Base-by-base conservation (phyloP, 2,329 filamentous ascomycete genomes). In the Aspergillus pseudoviridinutans region DNA sequence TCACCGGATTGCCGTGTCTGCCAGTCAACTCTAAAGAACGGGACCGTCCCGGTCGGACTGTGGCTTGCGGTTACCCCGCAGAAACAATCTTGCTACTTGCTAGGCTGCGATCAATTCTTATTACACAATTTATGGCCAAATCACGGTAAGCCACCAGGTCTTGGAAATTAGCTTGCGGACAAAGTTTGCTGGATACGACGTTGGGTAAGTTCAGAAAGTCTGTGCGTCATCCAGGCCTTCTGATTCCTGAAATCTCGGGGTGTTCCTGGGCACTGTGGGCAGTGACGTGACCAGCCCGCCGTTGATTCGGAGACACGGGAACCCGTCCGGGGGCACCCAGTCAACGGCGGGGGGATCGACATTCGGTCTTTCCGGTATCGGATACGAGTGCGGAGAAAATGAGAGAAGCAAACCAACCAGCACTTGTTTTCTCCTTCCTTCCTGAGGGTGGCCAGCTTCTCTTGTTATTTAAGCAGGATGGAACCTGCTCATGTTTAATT, bases 261-360 rank as follows among this genome's bases (percentile, higher is more conserved):
- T 47, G 24, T 24, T 47, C 32, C 32, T 35, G 32, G 32, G 10
- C 22, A 7, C 22, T 47, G 44, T 35, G 32, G 32, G 10, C 22
- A 7, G 44, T 47, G 44, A 47, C 44, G 44, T 24, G 44, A 47
- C 22, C 24, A 25, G 14, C 12, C 9, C 9, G 32, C 32, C 32
- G 4, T 3, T 35, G 32, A 35, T 35, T 35, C 44, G n/a, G 22
- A 22, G 9, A 47, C 41, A 47, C 10, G n/a, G 44, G 4, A 24
- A 5, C 22, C 44, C 42, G 42, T 46, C 42, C n/a, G 44, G 44
- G 44, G 44, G 22, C 22, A 17, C 12, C n/a, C 20, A 24, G 12
- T 24, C n/a, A 47, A 10, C 12, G 14, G 5, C 5, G 4, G 2
- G 47, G 56, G 61, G 57, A 67, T 62, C 56, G 49, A 38, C 58